A percentile compares a stretch with the other conserved stretches of the same genome.
phyloP scores from a whole-genome alignment of 805 yeast species.

The Saccharomycopsis fodiens region DNA sequence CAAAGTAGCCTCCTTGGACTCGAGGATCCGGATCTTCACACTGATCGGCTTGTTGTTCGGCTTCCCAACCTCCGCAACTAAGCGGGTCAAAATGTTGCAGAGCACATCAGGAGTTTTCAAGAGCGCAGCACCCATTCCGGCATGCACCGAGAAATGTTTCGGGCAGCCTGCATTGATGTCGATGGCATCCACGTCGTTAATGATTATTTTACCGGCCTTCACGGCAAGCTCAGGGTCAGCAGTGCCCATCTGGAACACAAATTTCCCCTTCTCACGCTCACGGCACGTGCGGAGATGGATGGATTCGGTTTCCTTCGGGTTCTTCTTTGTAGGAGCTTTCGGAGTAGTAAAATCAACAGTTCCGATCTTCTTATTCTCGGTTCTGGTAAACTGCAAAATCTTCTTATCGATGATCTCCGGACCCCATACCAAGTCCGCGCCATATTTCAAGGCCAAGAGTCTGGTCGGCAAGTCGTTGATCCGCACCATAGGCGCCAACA shows the following conservation, averaged over 20 bases:
- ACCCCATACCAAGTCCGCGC: conserved; percentile 92
- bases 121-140: conserved; percentile 97
- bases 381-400: conserved; percentile 60
- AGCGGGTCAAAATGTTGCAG: conserved; percentile 53
- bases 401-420: conserved; percentile 93
- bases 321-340: conserved; percentile 18
- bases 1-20: conserved; percentile 52
- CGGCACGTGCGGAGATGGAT: conserved; percentile 72
- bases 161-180: conserved; percentile 98
- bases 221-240: conserved; percentile 80
- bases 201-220: conserved; percentile 74
- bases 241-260: conserved; percentile 90
- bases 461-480: conserved; percentile 93
- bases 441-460: conserved; percentile 67
- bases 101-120: conserved; percentile 73
- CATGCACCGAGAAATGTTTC: conserved; percentile 85
- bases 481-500: conserved; percentile 94
- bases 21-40: conserved; percentile 80
- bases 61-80: conserved; percentile 75
- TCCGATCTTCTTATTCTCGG: conserved; percentile 44
- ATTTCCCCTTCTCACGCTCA: conserved; percentile 47
- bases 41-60: conserved; percentile 76
- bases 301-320: conserved; percentile 33
- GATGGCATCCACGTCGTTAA: conserved; percentile 82
- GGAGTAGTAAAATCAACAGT: conserved; percentile 52